These are phyloP conservation scores for Apophysomyces variabilis DNA, from an alignment of 371 early-diverging fungal species.

Conservation along the genomic window DNA sequence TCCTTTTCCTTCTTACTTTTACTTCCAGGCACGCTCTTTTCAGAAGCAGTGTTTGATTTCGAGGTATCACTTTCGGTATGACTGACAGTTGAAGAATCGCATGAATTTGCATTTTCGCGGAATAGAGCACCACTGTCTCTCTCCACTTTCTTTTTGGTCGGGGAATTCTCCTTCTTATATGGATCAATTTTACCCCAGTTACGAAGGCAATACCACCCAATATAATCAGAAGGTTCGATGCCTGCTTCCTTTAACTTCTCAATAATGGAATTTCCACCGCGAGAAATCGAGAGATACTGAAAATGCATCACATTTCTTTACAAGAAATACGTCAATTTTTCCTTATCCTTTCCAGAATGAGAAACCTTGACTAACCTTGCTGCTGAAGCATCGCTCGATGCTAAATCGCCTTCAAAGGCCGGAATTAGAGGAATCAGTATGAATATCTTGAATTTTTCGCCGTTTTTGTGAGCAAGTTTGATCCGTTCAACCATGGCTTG, in stretches of 20 bases:
- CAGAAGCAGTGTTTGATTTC: background rate
- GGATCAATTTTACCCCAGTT: slow-evolving; percentile 65
- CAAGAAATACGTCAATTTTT: background rate
- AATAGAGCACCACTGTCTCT: slow-evolving; percentile 18
- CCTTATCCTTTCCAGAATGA: no score
- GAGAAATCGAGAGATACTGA: slow-evolving; percentile 82
- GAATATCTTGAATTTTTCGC: slow-evolving; percentile 78
- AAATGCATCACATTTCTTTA: slow-evolving; percentile 77
- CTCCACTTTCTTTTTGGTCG: background rate
- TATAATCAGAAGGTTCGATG: slow-evolving; percentile 79
- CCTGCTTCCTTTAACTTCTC: slow-evolving; percentile 66
- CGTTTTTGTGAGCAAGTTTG: slow-evolving; percentile 69
- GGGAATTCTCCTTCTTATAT: background rate
- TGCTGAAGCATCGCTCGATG: slow-evolving; percentile 74
- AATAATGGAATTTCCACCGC: slow-evolving; percentile 76
- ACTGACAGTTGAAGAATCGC: background rate
- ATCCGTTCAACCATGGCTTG: slow-evolving; percentile 78
- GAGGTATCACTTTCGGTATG: background rate
- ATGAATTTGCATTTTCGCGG: background rate
- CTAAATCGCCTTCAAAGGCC: slow-evolving; percentile 87
- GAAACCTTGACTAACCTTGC: slow-evolving; percentile 29
- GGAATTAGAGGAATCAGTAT: slow-evolving; percentile 92
- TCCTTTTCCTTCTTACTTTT: slow-evolving; percentile 2
- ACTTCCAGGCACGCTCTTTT: background rate
- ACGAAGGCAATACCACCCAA: slow-evolving; percentile 80